Evolutionary conservation across 1,284 basidiomycete genomes (phyloP), one percentile per base, ranked within the genome.

Genomic region (Entoloma clypeatum): DNA sequence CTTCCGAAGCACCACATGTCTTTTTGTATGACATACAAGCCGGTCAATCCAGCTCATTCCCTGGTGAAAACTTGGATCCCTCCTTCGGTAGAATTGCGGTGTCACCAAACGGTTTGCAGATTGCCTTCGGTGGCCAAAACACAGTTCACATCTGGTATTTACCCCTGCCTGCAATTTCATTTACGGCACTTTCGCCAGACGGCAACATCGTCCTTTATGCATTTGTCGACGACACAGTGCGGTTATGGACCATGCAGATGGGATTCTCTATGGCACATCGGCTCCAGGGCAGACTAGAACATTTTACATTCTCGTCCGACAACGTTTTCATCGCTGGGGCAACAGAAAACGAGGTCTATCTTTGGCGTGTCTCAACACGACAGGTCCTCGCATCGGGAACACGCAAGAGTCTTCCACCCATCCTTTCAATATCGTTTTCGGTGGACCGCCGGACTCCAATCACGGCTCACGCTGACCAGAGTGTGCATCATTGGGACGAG

Each of bases 251-350:
- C 16, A 3, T 13, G 23, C 5, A 44, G 22, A 26, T n/a, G 7
- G 11, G 5, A 9, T 16, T 21, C 27, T 17, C 22, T 19, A 17
- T 19, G 6, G 13, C 13, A 16, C 10, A 11, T 13, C 11, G 13
- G 1, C 29, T 42, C 10, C 5, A 21, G 16, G 43, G 46, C 17
- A 38, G 36, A 28, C 14, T 23, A 4, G 23, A 41, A 19, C 34
- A 25, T 27, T 23, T 47, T 19, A 33, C 36, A 13, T 48, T 45
- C 16, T 45, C 46, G 2, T 41, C 40, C 23, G 40, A 43, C 28
- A 39, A 44, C 9, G 26, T 31, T 13, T 22, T 22, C 23, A 18
- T 34, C 10, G 24, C 39, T n/a, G 39, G 25, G 13, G 29, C 39
- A 9, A 18, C 31, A n/a, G 24, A 41, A n/a, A 34, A 7, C n/a